Conservation (phyloP, 805 yeast genomes). For the Myxozyma melibiosi region DNA sequence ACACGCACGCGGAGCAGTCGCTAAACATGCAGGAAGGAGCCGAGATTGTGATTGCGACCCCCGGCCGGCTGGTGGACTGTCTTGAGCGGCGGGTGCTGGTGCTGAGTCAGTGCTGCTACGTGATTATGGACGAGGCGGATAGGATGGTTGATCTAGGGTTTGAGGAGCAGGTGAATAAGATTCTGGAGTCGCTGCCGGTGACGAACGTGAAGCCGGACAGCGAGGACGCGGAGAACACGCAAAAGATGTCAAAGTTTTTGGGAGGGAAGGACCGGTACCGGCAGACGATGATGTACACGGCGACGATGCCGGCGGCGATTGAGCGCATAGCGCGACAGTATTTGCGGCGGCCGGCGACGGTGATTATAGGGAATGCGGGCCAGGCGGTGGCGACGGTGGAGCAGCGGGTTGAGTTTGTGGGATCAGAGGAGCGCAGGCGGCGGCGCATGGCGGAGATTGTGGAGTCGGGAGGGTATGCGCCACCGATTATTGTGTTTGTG, state of each 20-base stretch:
- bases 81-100: conserved; percentile 66
- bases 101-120: conserved; percentile 61
- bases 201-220: conserved; percentile 47
- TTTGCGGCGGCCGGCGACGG: conserved; percentile 60
- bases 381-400: conserved; percentile 67
- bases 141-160: conserved; percentile 95
- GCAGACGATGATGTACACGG: conserved; percentile 89
- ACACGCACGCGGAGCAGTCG: conserved; percentile 73
- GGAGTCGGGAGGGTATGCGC: conserved; percentile 41
- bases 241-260: conserved; percentile 32
- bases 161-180: conserved; percentile 70
- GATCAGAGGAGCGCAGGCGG: conserved; percentile 52
- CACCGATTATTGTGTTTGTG: conserved; percentile 79
- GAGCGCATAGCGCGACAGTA: conserved; percentile 67
- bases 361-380: conserved; percentile 68
- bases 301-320: conserved; percentile 80
- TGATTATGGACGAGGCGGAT: conserved; percentile 93
- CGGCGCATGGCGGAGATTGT: conserved; percentile 49
- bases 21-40: conserved; percentile 61
- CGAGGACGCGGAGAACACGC: conserved; percentile 34
- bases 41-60: conserved; percentile 88
- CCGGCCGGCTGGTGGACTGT: conserved; percentile 86
- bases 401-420: conserved; percentile 64
- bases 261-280: conserved; percentile 39
- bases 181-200: conserved; percentile 59